These are phyloP conservation scores for Globisporangium barbulae DNA, from an alignment of 352 stramenopile genomes.

Conservation along the genomic window DNA sequence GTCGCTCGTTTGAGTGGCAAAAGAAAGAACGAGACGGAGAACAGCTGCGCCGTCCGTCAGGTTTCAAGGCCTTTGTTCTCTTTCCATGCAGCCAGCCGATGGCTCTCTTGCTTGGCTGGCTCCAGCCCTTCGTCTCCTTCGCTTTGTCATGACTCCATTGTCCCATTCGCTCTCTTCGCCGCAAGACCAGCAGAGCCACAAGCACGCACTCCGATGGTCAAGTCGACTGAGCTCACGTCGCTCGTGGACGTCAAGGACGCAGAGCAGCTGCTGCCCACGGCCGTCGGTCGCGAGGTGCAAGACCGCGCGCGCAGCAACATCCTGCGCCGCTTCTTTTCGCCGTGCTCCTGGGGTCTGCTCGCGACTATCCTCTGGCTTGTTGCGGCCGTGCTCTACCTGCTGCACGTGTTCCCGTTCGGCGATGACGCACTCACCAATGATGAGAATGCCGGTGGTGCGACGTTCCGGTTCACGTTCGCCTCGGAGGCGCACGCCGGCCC, in stretches of 20 bases:
- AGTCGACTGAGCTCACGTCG: constrained; percentile 14
- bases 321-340: constrained; percentile 5
- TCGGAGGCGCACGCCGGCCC: constrained; percentile 24
- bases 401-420: constrained; percentile 3
- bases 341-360: constrained; percentile 14
- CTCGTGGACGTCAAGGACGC: constrained; percentile 8
- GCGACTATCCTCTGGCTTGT: constrained; percentile 13
- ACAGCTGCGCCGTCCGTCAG: constrained; percentile 1
- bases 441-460: constrained; percentile 5
- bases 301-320: not conserved
- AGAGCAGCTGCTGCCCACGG: constrained; percentile 1
- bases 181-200: not conserved
- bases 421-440: not conserved
- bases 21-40: not conserved
- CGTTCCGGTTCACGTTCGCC: constrained; percentile 27
- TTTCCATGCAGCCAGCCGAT: not conserved
- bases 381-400: constrained; percentile 5
- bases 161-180: not conserved
- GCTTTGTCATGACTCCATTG: not conserved
- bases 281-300: not conserved
- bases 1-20: not conserved
- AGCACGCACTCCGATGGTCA: constrained; percentile 1
- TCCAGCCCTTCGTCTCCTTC: not conserved
- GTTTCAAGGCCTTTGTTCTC: not conserved
- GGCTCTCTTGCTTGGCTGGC: not conserved